phyloP scores from a whole-genome alignment of 257 asterid species.

The Capsicum chinense region DNA sequence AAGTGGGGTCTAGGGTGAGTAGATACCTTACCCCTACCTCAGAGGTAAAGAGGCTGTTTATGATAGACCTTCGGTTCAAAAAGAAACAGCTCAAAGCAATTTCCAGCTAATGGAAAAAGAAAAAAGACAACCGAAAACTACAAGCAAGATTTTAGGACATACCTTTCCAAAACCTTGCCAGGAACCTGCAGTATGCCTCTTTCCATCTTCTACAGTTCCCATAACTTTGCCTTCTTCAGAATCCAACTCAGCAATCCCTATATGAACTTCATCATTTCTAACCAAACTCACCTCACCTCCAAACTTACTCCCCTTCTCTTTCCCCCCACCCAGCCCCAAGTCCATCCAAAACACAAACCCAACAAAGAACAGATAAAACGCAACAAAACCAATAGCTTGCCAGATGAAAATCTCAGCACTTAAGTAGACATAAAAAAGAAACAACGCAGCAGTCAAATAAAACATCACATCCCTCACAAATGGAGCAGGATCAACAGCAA shows the following conservation, averaged over 20 bases:
- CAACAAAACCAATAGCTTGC: conserved; percentile 98
- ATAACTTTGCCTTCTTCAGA: conserved; percentile 53
- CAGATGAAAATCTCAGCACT: conserved; percentile 95
- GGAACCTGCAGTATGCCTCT: conserved; percentile 41
- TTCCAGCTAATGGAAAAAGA: background rate
- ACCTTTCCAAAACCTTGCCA: conserved; percentile 60
- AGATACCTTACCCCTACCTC: no score
- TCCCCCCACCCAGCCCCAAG: conserved; percentile 54
- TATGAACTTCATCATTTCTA: conserved; percentile 38
- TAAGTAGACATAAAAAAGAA: conserved; percentile 85
- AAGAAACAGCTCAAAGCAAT: background rate
- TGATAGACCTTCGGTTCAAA: no score
- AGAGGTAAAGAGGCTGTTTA: no score
- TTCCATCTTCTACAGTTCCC: conserved; percentile 40
- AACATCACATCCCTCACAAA: conserved; percentile 90
- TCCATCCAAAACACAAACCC: conserved; percentile 96
- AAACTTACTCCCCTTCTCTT: conserved; percentile 38
- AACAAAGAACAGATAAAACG: conserved; percentile 83
- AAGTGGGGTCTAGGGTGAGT: no score
- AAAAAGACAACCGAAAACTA: background rate
- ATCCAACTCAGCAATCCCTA: conserved; percentile 50
- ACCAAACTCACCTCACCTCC: conserved; percentile 43
- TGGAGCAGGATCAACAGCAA: conserved; percentile 80
- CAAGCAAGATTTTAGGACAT: conserved; percentile 22
- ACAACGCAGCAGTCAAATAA: conserved; percentile 77